Percentiles rank a stretch among this genome's conserved stretches.
Conservation (phyloP, 495 filamentous ascomycete species). For the Clavariopsis aquatica region DNA sequence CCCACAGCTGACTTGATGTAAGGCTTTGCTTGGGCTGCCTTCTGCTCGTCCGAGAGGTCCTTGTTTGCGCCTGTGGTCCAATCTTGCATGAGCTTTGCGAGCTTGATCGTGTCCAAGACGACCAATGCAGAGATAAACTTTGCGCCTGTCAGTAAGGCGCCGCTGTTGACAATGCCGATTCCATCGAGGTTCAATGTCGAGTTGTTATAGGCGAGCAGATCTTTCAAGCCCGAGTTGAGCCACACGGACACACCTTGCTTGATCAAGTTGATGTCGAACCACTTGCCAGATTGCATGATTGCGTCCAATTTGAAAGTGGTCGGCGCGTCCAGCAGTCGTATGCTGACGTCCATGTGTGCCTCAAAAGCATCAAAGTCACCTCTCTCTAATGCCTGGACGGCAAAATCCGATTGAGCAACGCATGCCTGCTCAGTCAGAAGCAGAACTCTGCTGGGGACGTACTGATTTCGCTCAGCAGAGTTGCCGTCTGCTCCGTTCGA, state of each 20-base stretch:
- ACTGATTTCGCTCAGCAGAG: constrained; percentile 14
- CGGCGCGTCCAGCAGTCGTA: constrained; percentile 15
- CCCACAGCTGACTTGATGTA: constrained; percentile 15
- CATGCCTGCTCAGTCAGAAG: constrained; percentile 17
- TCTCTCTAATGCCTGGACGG: constrained; percentile 19
- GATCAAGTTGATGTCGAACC: constrained; percentile 15
- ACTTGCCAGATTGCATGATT: constrained; percentile 18
- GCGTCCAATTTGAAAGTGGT: constrained; percentile 18
- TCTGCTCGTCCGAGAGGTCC: constrained; percentile 12
- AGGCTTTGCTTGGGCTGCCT: constrained; percentile 15
- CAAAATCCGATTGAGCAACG: constrained; percentile 15
- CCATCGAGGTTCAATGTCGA: constrained; percentile 13
- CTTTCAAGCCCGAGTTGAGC: constrained; percentile 16
- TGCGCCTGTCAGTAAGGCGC: constrained; percentile 15
- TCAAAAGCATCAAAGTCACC: constrained; percentile 20
- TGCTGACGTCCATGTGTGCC: constrained; percentile 17
- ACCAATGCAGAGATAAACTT: constrained; percentile 14
- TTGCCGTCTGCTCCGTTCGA: constrained; percentile 7
- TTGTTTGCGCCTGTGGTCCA: constrained; percentile 17
- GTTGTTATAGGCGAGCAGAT: constrained; percentile 19
- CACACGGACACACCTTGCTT: constrained; percentile 15
- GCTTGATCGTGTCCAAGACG: constrained; percentile 15
- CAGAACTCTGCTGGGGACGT: constrained; percentile 12
- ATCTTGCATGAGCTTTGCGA: constrained; percentile 15
- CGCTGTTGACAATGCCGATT: constrained; percentile 19